phyloP scores from a whole-genome alignment of 208 protist genomes.

The Wallacemonas sp. region DNA sequence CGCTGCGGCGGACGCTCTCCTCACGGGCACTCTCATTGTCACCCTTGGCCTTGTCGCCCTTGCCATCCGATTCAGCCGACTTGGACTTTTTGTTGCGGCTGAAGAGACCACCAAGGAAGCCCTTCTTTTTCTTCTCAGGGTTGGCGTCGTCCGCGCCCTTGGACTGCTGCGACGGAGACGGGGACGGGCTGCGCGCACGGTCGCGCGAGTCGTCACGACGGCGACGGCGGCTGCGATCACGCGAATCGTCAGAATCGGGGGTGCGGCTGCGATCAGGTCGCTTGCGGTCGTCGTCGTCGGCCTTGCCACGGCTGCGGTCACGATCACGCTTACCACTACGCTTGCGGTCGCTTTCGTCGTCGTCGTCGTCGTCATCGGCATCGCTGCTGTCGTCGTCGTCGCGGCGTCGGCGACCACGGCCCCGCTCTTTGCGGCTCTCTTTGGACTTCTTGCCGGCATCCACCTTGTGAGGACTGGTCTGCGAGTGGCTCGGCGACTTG shows the following conservation, averaged over 20 bases:
- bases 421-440: background rate
- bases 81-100: slow-evolving; percentile 8
- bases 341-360: background rate
- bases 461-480: background rate
- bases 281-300: background rate
- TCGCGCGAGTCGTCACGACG: background rate
- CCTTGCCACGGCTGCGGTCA: slow-evolving; percentile 1
- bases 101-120: slow-evolving; percentile 12
- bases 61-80: background rate
- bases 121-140: slow-evolving; percentile 19
- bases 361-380: background rate
- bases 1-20: background rate
- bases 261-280: background rate
- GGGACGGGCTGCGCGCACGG: background rate
- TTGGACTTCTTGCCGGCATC: background rate
- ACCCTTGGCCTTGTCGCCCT: background rate
- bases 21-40: background rate
- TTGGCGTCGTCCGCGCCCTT: background rate
- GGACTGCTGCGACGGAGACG: slow-evolving; percentile 4
- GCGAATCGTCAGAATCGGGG: background rate
- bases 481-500: background rate
- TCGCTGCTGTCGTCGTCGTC: background rate
- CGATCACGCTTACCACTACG: background rate
- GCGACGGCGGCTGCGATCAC: background rate
- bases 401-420: background rate